Base-by-base conservation (phyloP, 345 rosid species). In the Limnanthes douglasii region DNA sequence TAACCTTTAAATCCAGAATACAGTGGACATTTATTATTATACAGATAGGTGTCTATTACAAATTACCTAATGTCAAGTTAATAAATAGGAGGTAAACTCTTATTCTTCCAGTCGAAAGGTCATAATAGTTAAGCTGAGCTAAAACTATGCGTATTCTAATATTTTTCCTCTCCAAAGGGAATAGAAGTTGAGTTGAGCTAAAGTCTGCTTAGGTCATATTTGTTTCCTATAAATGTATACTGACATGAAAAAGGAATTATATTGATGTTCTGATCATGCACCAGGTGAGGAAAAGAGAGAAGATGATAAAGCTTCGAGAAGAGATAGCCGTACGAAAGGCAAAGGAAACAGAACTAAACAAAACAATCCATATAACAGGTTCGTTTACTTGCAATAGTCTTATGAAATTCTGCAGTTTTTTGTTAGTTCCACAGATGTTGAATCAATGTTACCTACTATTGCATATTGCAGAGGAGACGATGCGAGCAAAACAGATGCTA, bases 291-390 rank as follows among this genome's bases (percentile, higher is more conserved):
- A 90, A 83, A 66, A 66, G 98, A 39, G 94, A 90, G 39, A 84
- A 63, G 53, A 77, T 90, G 88, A 68, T 67, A 1, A 77, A 75
- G 56, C 81, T 90, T 48, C 75, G 96, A 5, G 96, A 80, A 50
- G 96, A 90, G 56, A 84, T 84, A 43, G 98, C 98, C 0, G 98
- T 90, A 30, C 81, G 78, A 45, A 90, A 74, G 39, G 98, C 98
- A 2, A 90, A 80, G 68, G 98, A 90, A 51, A 79, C 94, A 12
- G 98, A 90, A 49, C 56, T 90, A 42, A 90, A 65, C 61, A 90
- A 73, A 62, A 90, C 98, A 8, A 90, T 84, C 27, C 95, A 90
- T 45, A 90, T 90, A 44, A 90, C 98, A 66, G 98, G 98, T 84
- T 21, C 20, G 8, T 20, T 21, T 48, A 27, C 31, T 13, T 16